Conservation (phyloP, 2,329 filamentous ascomycete species). For the Berkeleyomyces rouxiae region DNA sequence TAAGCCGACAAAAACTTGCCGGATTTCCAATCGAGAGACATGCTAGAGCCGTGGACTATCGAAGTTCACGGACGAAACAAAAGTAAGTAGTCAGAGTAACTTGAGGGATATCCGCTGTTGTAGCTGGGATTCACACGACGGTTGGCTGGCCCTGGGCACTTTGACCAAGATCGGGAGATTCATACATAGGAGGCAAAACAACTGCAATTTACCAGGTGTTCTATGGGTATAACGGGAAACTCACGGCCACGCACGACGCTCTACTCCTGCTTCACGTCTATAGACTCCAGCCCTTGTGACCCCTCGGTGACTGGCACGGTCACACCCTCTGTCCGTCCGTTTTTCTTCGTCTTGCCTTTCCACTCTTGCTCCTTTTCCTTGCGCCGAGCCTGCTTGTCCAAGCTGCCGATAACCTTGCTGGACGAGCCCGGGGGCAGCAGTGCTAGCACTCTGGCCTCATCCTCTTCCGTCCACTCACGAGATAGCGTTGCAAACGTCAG, state of each 20-base stretch:
- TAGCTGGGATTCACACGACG: too few species aligned
- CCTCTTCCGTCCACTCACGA: slow-evolving; percentile 66
- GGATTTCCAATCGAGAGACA: too few species aligned
- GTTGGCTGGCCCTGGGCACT: too few species aligned
- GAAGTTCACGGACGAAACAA: too few species aligned
- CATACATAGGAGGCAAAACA: neutral
- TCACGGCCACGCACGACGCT: neutral
- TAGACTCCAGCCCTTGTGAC: neutral
- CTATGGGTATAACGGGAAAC: neutral
- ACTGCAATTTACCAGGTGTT: neutral
- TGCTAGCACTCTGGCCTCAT: slow-evolving; percentile 52
- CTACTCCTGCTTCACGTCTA: neutral
- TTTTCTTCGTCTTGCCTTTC: slow-evolving; percentile 29
- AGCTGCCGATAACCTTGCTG: slow-evolving; percentile 33
- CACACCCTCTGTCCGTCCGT: neutral
- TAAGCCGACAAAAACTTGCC: too few species aligned
- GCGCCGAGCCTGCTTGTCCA: slow-evolving; percentile 38
- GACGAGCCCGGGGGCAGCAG: slow-evolving; percentile 43
- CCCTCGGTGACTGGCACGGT: neutral
- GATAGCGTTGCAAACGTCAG: slow-evolving; percentile 83
- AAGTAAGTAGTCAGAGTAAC: too few species aligned
- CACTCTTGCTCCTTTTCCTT: slow-evolving; percentile 39
- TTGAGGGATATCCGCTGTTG: too few species aligned
- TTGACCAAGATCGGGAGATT: neutral
- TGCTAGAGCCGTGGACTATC: too few species aligned